These are phyloP conservation scores for Tagetes erecta DNA, from an alignment of 129 eudicot genomes.

Conservation along the genomic window DNA sequence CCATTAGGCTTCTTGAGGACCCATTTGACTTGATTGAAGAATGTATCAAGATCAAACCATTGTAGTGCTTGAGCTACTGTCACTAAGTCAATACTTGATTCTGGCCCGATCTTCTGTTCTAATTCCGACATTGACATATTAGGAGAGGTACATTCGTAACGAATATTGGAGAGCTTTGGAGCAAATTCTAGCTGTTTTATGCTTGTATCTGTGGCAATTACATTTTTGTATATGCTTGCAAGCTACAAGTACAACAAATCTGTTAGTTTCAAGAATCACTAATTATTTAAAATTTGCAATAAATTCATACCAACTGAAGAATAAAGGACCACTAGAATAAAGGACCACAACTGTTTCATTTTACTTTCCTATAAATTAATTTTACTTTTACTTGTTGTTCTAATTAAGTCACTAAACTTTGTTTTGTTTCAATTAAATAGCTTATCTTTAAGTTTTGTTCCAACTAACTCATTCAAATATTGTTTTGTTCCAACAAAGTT, in stretches of 20 bases:
- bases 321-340: too few relatives aligned
- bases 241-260: conserved; percentile 37
- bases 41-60: conserved; percentile 60
- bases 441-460: too few relatives aligned
- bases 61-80: conserved; percentile 77
- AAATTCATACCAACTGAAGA: too few relatives aligned
- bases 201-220: conserved; percentile 80
- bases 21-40: conserved; percentile 59
- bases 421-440: too few relatives aligned
- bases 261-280: too few relatives aligned
- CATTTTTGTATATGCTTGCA: conserved; percentile 58
- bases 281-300: too few relatives aligned
- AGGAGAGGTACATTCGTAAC: conserved; percentile 55
- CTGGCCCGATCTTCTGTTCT: conserved; percentile 25
- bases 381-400: too few relatives aligned
- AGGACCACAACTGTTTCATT: too few relatives aligned
- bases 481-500: too few relatives aligned
- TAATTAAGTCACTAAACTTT: too few relatives aligned
- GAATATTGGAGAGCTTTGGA: conserved; percentile 62
- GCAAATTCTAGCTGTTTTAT: conserved; percentile 69
- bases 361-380: too few relatives aligned
- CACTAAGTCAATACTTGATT: conserved; percentile 58
- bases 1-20: conserved; percentile 73
- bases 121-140: conserved; percentile 42
- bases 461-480: too few relatives aligned